Evolutionary conservation across 176 grass and related monocot species (phyloP).

Genomic region (Triticum urartu): DNA sequence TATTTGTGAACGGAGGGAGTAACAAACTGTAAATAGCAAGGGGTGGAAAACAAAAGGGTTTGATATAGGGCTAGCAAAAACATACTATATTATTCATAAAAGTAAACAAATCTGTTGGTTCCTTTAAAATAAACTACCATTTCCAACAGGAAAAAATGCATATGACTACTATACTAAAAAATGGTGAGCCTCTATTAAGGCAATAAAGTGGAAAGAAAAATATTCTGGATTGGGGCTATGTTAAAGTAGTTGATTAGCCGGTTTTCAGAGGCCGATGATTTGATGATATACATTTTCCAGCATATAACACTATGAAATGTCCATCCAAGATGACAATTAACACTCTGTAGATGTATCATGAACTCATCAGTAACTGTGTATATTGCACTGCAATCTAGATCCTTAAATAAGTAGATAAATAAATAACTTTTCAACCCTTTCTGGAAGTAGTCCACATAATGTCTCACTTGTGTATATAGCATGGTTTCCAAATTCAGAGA

Average conservation of each 20-base stretch:
- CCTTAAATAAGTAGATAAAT: neutral
- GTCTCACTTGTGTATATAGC: neutral
- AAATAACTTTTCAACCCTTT: neutral
- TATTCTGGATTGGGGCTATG: neutral
- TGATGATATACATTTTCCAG: neutral
- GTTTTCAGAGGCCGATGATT: neutral
- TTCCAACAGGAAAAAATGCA: neutral
- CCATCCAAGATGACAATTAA: neutral
- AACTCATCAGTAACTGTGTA: too few species aligned
- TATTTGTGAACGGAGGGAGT: too few species aligned
- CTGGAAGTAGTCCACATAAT: neutral
- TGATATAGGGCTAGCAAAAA: constrained; percentile 4
- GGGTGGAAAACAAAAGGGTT: neutral
- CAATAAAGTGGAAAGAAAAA: neutral
- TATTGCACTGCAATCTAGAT: neutral
- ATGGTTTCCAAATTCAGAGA: neutral
- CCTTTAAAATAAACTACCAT: neutral
- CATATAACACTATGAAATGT: neutral
- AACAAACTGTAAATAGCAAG: neutral
- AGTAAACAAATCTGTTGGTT: neutral
- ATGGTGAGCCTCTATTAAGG: neutral
- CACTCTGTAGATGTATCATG: neutral
- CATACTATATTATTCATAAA: neutral
- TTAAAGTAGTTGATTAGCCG: neutral
- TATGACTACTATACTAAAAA: constrained; percentile 11